phyloP scores from a whole-genome alignment of 1,139 yeast species.

The Zygotorulaspora mrakii region DNA sequence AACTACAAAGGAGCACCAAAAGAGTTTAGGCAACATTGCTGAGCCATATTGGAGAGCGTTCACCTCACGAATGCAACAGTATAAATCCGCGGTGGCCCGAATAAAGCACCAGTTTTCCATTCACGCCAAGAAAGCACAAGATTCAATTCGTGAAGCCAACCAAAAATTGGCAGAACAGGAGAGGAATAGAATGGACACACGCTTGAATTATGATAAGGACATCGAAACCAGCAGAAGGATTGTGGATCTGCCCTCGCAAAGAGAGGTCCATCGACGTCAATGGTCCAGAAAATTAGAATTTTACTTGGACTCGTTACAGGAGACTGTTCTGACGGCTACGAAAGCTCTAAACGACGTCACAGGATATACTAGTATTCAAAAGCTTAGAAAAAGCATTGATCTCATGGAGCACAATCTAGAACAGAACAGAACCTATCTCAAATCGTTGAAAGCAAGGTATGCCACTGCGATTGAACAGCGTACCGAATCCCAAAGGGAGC shows the following conservation, averaged over 20 bases:
- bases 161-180: slow-evolving; percentile 38
- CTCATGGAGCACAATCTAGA: slow-evolving; percentile 48
- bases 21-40: slow-evolving; percentile 4
- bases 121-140: slow-evolving; percentile 35
- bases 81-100: slow-evolving; percentile 12
- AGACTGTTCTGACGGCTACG: slow-evolving; percentile 65
- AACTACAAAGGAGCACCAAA: slow-evolving; percentile 2
- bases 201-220: slow-evolving; percentile 37
- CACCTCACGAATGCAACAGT: slow-evolving; percentile 12
- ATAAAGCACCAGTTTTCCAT: slow-evolving; percentile 17
- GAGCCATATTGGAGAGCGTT: slow-evolving; percentile 19
- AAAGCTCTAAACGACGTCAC: slow-evolving; percentile 83
- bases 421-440: slow-evolving; percentile 48
- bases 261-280: slow-evolving; percentile 41
- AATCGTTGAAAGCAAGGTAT: slow-evolving; percentile 50
- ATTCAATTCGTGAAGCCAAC: slow-evolving; percentile 39
- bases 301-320: slow-evolving; percentile 62
- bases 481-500: slow-evolving; percentile 73
- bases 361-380: slow-evolving; percentile 82
- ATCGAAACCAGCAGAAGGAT: slow-evolving; percentile 31
- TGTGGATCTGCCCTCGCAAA: slow-evolving; percentile 43
- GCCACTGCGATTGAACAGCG: slow-evolving; percentile 62
- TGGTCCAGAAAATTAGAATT: slow-evolving; percentile 54
- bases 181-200: slow-evolving; percentile 29
- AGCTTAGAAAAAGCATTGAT: slow-evolving; percentile 60